These are phyloP conservation scores for Neurospora crassa DNA, from an alignment of 2,329 filamentous ascomycete species.

Conservation along the genomic window DNA sequence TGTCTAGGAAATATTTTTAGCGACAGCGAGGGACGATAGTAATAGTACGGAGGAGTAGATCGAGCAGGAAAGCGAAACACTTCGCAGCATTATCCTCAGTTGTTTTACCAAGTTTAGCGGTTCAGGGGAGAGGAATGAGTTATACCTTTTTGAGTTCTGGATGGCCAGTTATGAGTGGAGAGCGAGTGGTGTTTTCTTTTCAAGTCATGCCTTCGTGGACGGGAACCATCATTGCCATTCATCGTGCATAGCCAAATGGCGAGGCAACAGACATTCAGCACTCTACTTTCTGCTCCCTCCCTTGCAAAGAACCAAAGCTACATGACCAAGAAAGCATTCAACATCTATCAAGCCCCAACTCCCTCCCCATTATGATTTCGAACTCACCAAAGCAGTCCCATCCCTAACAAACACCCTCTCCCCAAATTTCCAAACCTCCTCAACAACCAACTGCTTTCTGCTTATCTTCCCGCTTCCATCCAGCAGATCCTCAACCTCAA, in stretches of 20 bases:
- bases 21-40: not conserved
- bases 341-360: not conserved
- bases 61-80: not conserved
- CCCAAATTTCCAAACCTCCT: constrained; percentile 76
- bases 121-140: not conserved
- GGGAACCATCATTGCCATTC: not conserved
- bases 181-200: no score
- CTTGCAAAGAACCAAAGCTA: not conserved
- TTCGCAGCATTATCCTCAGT: not conserved
- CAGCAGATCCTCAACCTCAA: not conserved
- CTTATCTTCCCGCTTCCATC: constrained; percentile 23
- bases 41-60: not conserved
- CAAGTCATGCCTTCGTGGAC: not conserved
- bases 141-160: not conserved
- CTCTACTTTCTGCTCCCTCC: not conserved
- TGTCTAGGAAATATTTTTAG: not conserved
- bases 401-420: constrained; percentile 31
- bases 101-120: not conserved
- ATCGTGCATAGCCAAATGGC: not conserved
- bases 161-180: not conserved
- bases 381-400: not conserved
- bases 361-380: no score
- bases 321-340: not conserved
- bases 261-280: not conserved
- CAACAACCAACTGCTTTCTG: constrained; percentile 46